Conservation (phyloP, 768 basidiomycete genomes). For the Tricholoma hemisulphureum region DNA sequence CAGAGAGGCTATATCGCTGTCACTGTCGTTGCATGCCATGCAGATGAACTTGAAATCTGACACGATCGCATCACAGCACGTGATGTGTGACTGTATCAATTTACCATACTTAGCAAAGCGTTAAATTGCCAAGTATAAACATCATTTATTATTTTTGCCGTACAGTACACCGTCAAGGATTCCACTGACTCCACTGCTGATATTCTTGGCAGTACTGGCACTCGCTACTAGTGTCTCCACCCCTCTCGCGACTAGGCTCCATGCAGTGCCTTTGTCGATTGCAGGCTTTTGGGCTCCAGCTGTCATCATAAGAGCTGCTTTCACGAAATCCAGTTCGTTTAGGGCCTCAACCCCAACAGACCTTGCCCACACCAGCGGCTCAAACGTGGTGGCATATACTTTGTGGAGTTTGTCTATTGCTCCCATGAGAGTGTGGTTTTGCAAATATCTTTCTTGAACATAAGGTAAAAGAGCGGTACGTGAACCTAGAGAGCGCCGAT, state of each 20-base stretch:
- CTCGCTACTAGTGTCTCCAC: constrained; percentile 43
- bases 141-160: constrained; percentile 8
- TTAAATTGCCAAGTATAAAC: too few species aligned
- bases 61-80: background rate
- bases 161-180: constrained; percentile 29
- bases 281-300: constrained; percentile 50
- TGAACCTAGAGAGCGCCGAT: constrained; percentile 49
- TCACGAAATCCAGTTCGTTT: constrained; percentile 83
- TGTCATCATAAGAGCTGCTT: constrained; percentile 78
- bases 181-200: constrained; percentile 26
- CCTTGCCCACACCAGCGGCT: constrained; percentile 81
- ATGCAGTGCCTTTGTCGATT: constrained; percentile 19
- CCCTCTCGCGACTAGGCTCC: constrained; percentile 42
- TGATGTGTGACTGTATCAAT: background rate
- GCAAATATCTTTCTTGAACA: constrained; percentile 75
- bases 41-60: background rate
- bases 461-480: constrained; percentile 75
- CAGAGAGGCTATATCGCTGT: background rate
- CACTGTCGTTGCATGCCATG: background rate
- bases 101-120: background rate
- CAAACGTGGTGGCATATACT: constrained; percentile 67
- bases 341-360: constrained; percentile 86
- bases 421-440: constrained; percentile 83
- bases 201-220: constrained; percentile 28
- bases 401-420: constrained; percentile 90